These are phyloP conservation scores for Magnusiomyces tetraspermus DNA, from an alignment of 1,139 yeast species.

Conservation along the genomic window DNA sequence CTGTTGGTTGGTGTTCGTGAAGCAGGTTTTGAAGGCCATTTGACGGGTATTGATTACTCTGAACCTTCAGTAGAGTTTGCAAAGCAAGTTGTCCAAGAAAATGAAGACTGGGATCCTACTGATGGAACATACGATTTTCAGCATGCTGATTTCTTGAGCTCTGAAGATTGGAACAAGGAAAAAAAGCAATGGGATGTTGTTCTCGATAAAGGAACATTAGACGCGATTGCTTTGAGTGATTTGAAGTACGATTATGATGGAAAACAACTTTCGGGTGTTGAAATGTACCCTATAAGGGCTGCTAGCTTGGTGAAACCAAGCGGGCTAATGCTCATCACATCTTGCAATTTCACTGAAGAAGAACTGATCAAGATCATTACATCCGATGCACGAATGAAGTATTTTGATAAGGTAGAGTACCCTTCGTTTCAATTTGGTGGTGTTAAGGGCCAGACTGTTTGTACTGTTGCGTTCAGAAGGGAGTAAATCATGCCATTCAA, in stretches of 20 bases:
- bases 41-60: constrained; percentile 81
- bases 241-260: constrained; percentile 35
- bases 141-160: constrained; percentile 38
- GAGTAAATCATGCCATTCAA: too few species aligned
- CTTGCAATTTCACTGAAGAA: constrained; percentile 86
- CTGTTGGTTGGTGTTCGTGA: constrained; percentile 65
- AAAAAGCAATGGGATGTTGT: constrained; percentile 53
- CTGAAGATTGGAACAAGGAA: constrained; percentile 32
- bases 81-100: constrained; percentile 39
- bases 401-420: constrained; percentile 58
- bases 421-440: constrained; percentile 89
- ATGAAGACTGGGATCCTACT: constrained; percentile 35
- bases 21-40: constrained; percentile 39
- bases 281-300: constrained; percentile 38
- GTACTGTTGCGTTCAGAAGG: constrained; percentile 61
- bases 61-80: constrained; percentile 72
- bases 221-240: constrained; percentile 87
- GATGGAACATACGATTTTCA: constrained; percentile 37
- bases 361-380: constrained; percentile 55
- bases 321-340: constrained; percentile 67
- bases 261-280: constrained; percentile 31
- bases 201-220: constrained; percentile 90
- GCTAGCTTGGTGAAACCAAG: constrained; percentile 44
- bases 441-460: constrained; percentile 72
- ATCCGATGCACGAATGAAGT: constrained; percentile 36